These are phyloP conservation scores for Plasmodium vivax DNA, from an alignment of 169 alveolate genomes.

Conservation along the genomic window DNA sequence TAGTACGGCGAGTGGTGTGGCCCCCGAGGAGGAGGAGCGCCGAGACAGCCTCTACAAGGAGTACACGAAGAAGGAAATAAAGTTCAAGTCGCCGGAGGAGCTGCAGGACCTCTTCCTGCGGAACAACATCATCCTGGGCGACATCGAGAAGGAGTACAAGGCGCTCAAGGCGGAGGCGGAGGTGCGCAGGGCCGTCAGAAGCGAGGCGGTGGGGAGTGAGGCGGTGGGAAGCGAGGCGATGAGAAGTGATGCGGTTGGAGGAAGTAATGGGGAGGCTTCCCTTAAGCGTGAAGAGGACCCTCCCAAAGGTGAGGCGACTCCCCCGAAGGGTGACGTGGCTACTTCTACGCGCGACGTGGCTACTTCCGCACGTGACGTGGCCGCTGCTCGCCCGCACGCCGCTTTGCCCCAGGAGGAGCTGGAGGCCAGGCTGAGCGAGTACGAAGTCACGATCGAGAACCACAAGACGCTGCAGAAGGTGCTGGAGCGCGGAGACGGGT, in stretches of 20 bases:
- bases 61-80: conserved; percentile 85
- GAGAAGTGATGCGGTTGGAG: not conserved
- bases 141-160: conserved; percentile 73
- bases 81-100: conserved; percentile 94
- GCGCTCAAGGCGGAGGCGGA: not conserved
- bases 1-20: not conserved
- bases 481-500: conserved; percentile 93
- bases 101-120: conserved; percentile 81
- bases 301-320: not conserved
- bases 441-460: conserved; percentile 72
- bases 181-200: not conserved
- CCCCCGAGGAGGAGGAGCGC: conserved; percentile 17
- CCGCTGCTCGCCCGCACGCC: not conserved
- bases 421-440: conserved; percentile 48
- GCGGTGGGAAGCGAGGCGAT: too few relatives aligned
- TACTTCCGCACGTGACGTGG: too few relatives aligned
- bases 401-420: conserved; percentile 41
- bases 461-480: conserved; percentile 89
- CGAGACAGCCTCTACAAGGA: conserved; percentile 23
- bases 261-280: not conserved
- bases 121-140: conserved; percentile 79
- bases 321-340: not conserved
- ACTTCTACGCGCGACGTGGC: not conserved
- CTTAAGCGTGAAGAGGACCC: not conserved
- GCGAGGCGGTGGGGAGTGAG: not conserved